Evolutionary conservation across 2,329 filamentous ascomycete genomes (phyloP), one percentile per base, ranked within the genome.

Genomic region (Calonectria multiphialidica): DNA sequence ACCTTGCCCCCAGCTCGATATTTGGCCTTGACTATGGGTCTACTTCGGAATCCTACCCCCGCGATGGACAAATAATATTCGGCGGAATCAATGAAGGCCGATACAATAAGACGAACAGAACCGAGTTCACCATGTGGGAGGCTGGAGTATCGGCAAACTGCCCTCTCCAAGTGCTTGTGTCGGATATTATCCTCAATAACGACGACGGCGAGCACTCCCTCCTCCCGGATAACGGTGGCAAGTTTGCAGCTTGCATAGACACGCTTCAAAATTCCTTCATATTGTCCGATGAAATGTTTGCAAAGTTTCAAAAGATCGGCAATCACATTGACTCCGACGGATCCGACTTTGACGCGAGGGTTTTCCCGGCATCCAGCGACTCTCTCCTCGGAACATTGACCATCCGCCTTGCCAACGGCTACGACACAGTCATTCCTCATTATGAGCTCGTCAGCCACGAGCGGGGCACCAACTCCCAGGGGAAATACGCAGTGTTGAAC

Each of bases 91-190:
- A 71, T 28, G 62, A 71, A 18, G 68, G 42, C 5, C 68, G 68
- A 33, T 71, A 66, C 45, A 61, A 66, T 18, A 42, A 62, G 42
- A 37, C 55, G 7, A 62, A 62, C 21, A 66, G 47, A 35, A 61
- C 42, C 5, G 68, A 71, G 61, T 71, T 71, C n/a, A 53, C 62
- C 53, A 71, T 71, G 68, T 71, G 68, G 68, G 68, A 62, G 16
- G 68, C 68, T n/a, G 68, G 62, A 5, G 47, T 44, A 23, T 49
- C 62, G 2, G 68, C 57, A n/a, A 71, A 71, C 33, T 71, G 68
- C 63, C 62, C 68, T 3, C 53, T 71, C 23, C 68, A 71, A 53
- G 55, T 71, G 23, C 45, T 71, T 35, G 30, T 71, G 9, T 61
- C 68, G 12, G 68, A 71, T 25, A 57, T 71, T 16, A 44, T 71